Base-by-base conservation (phyloP, 2,329 filamentous ascomycete genomes). In the Verticillium dahliae region DNA sequence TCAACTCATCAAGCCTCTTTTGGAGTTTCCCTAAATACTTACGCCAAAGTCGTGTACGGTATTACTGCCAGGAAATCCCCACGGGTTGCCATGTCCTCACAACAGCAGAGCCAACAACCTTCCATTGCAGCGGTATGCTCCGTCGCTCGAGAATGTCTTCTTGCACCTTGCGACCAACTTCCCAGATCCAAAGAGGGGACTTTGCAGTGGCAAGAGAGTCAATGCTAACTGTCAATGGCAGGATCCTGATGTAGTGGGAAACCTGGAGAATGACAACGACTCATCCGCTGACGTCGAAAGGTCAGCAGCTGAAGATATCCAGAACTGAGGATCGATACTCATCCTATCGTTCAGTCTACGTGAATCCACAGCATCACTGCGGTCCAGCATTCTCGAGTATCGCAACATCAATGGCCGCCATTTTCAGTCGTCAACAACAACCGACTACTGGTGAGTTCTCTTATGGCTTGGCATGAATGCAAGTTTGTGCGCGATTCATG, bases 381-480 rank as follows among this genome's bases (percentile, higher is more conserved):
- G 68, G 3, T 71, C 70, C 6, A 73, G 71, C 61, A 70, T 74
- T 37, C 68, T 70, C 34, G 67, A 73, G 37, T 74, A 74, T 58
- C 70, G 72, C 41, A 66, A 61, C n/a, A 63, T 74, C 31, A 69
- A 73, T 39, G 70, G 70, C 6, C 70, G 71, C n/a, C 70, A 70
- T 1, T 73, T 68, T 39, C 71, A 73, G 45, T 66, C 66, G 55
- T 69, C 65, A 59, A 66, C 65, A 22, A 68, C 68, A 6, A 68
- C 70, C 0, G 64, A 71, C 7, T 72, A 70, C 27, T 71, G 70
- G 68, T 69, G 58, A 13, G 9, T 60, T 3, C 2, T n/a, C 13
- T 15, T n/a, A n/a, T 15, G 13, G 13, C 39, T n/a, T 45, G 39
- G 37, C n/a, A n/a, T 6, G 13, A 15, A 45, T 15, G 39, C 6